Base-by-base conservation (phyloP, 495 filamentous ascomycete species). In the Aspergillus diversus region DNA sequence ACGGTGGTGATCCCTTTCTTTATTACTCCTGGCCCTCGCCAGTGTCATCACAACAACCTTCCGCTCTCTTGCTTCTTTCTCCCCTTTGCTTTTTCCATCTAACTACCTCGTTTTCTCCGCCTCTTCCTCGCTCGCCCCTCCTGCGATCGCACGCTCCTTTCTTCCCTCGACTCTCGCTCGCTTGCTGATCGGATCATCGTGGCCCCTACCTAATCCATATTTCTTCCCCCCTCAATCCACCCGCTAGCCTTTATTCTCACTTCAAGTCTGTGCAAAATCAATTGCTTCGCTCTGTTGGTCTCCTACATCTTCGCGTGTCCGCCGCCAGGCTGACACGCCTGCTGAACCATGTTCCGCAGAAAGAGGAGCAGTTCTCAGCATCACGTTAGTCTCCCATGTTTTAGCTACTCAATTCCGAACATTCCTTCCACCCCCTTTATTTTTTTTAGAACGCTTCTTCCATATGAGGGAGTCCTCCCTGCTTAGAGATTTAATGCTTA, bases 281-380 rank as follows among this genome's bases (percentile, higher is more conserved):
- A 53, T 59, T 50, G 48, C 32, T 54, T 13, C 35, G 50, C 55
- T 58, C 59, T 52, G 21, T 34, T 56, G 27, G 33, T 43, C 33
- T 9, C 8, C 11, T 43, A 0, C 7, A 7, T 34, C 33, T 32
- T 54, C 47, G 48, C 53, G 54, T 57, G 46, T 57, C 58, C 33
- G 53, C 58, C 58, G 55, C 39, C 21, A 11, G 33, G 53, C 59
- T 37, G 59, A 43, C 50, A 57, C 27, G 34, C 21, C 46, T 50
- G 35, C 55, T 60, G 57, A 71, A 76, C 63, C 71, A 86, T 86
- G 83, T 86, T 86, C 64, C 73, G 77, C 59, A 80, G 79, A 69
- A 71, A 72, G 66, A 84, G 81, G 74, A 83, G 80, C 73, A 74
- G 80, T 43, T 77, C 75, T 27, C 81, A 83, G 66, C 84, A 84